Evolutionary conservation across 257 asterid species (phyloP).

Genomic region (Eucommia ulmoides): DNA sequence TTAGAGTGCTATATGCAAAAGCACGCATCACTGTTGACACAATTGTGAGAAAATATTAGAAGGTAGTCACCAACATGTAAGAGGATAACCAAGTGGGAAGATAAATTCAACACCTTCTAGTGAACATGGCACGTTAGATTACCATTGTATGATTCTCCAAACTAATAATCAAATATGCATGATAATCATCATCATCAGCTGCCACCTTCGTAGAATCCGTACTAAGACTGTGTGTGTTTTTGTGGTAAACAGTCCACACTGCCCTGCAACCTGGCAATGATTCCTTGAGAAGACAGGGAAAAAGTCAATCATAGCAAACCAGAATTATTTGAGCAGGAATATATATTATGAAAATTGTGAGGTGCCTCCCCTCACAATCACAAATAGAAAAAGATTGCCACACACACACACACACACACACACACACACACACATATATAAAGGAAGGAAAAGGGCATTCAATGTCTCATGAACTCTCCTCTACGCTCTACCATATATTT

Average conservation of each 20-base stretch:
- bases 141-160: slow-evolving; percentile 96
- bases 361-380: no score
- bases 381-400: no score
- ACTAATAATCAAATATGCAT: slow-evolving; percentile 90
- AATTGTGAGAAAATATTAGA: no score
- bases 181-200: slow-evolving; percentile 92
- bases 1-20: no score
- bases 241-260: slow-evolving; percentile 97
- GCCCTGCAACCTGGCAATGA: slow-evolving; percentile 94
- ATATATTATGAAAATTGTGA: no score
- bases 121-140: slow-evolving; percentile 7
- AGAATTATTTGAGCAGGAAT: no score
- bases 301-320: slow-evolving; percentile 5
- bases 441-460: no score
- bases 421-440: no score
- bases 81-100: background rate
- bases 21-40: no score
- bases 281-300: slow-evolving; percentile 37
- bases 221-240: slow-evolving; percentile 48
- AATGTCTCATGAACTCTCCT: no score
- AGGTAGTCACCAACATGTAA: background rate
- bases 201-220: slow-evolving; percentile 52
- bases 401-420: no score
- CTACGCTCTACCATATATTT: no score
- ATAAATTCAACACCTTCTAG: background rate